Evolutionary conservation across 1,284 basidiomycete species (phyloP), one percentile per base, ranked within the genome.

Genomic region (Athelia sp.): DNA sequence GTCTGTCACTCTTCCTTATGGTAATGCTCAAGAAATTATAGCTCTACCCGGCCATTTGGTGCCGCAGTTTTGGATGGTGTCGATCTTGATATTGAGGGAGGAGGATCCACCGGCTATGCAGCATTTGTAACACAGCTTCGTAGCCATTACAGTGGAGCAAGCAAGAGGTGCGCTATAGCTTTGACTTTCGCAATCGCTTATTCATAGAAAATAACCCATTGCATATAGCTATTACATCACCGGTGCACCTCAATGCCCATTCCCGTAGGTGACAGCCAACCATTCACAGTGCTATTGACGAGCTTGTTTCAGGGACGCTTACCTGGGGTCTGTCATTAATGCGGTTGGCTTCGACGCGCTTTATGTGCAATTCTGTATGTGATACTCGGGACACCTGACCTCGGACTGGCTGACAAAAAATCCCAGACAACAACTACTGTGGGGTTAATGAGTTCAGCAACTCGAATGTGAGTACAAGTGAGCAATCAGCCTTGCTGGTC

Each of bases 71-170:
- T 85, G 4, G 82, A 84, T 58, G 82, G 82, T 17, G 72, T 86
- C 46, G 82, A 85, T 59, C 70, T 85, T 36, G 82, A 84, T 59
- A 83, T 86, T 56, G 82, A 85, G 63, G 73, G 74, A 29, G 82
- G 83, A 15, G 26, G 26, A 29, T 63, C 69, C 17, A 72, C 74
- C n/a, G 66, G 67, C 18, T 84, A 83, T 61, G 70, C 70, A 8
- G 72, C 80, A 1, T 85, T 85, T 55, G 74, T 85, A 18, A 82
- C 75, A 50, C 65, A 72, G 51, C 75, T 84, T 46, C 76, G 78
- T 11, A 74, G 78, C 4, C 65, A 79, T 43, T 63, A 76, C 32
- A 69, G 59, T 48, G 71, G 74, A 35, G 73, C 74, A 9, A 74
- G 69, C 60, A 83, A 83, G 63, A 68, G 69, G 81, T 84, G 52